Conservation (phyloP, 2,329 filamentous ascomycete species). For the Neurospora crassa region DNA sequence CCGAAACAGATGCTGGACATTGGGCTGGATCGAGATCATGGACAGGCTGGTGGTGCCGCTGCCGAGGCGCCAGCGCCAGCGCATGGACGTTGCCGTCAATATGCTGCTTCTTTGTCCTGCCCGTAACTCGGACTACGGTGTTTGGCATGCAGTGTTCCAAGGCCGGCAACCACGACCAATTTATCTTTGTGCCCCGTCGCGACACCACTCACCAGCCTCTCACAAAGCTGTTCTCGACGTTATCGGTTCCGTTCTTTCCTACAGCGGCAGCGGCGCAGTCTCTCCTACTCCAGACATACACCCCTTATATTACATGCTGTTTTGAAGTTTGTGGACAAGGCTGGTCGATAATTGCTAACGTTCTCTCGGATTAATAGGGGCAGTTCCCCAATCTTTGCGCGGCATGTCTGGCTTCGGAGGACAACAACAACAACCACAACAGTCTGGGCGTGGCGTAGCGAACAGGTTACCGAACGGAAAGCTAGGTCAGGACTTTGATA, state of each 20-base stretch:
- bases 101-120: neutral
- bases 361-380: slow-evolving; percentile 30
- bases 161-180: neutral
- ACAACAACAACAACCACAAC: slow-evolving; percentile 51
- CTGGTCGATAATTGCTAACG: slow-evolving; percentile 25
- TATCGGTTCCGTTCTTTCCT: neutral
- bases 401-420: slow-evolving; percentile 52
- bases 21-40: neutral
- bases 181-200: neutral
- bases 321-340: neutral
- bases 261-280: neutral
- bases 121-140: neutral
- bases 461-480: slow-evolving; percentile 57
- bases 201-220: neutral
- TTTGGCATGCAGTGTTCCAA: neutral
- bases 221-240: neutral
- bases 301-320: neutral
- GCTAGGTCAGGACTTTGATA: slow-evolving; percentile 39
- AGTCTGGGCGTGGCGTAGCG: slow-evolving; percentile 42
- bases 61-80: neutral
- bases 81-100: neutral
- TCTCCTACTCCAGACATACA: neutral
- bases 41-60: neutral
- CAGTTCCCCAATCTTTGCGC: slow-evolving; percentile 52
- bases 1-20: neutral